Evolutionary conservation across 2,329 filamentous ascomycete genomes (phyloP).

Genomic region (Botryotinia convoluta): DNA sequence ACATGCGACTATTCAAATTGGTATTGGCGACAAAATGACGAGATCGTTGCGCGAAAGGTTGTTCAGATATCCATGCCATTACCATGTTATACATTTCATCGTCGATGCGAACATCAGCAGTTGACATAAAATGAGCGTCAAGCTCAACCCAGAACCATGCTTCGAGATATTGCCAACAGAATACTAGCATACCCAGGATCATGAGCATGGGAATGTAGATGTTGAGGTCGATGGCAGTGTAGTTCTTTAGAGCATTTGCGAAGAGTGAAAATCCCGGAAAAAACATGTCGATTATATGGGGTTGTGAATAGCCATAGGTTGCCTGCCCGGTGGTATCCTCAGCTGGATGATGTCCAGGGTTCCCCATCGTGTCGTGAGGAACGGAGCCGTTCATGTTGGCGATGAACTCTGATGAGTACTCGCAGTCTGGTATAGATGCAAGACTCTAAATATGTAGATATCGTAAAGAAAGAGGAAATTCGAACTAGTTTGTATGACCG

Average conservation of each 20-base stretch:
- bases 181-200: constrained; percentile 47
- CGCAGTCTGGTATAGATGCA: not conserved
- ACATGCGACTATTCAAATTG: constrained; percentile 53
- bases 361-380: not conserved
- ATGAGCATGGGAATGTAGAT: constrained; percentile 60
- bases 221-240: constrained; percentile 60
- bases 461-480: not conserved
- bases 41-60: constrained; percentile 58
- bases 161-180: constrained; percentile 53
- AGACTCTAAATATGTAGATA: not conserved
- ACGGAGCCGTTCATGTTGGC: constrained; percentile 7
- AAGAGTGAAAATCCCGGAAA: constrained; percentile 64
- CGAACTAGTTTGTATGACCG: not conserved
- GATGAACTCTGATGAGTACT: not conserved
- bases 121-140: constrained; percentile 59
- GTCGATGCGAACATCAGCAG: constrained; percentile 63
- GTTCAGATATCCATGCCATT: constrained; percentile 66
- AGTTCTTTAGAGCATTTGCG: constrained; percentile 51
- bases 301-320: constrained; percentile 36
- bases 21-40: constrained; percentile 65
- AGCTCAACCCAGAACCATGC: constrained; percentile 49
- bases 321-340: not conserved
- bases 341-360: not conserved
- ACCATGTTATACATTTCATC: constrained; percentile 73
- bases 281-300: constrained; percentile 53